Base-by-base conservation (phyloP, 2,329 filamentous ascomycete species). In the Truncatella angustata region DNA sequence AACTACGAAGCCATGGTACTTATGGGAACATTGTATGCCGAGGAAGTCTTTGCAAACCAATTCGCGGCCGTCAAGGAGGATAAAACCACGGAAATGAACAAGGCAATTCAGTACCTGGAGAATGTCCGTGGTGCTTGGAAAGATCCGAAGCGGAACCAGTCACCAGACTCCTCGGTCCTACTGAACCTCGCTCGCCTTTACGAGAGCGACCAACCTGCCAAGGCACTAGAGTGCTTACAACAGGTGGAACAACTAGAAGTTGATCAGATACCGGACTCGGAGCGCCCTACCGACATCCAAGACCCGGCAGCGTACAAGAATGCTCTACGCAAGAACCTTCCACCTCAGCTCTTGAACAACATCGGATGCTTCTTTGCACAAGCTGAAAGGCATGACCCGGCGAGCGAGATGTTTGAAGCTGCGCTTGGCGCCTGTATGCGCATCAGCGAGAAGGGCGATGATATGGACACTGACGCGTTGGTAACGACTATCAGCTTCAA, bases 401-500 rank as follows among this genome's bases (percentile, higher is more conserved):
- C 94, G 20, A 87, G 90, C 58, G 87, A 93, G 47, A 81, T 95
- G 72, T 99, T 97, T 66, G 90, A 99, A 68, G 86, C 89, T n/a
- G 94, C 92, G 0, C 74, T 99, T 50, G 88, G 87, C 56, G 90
- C 93, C 14, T 97, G 92, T 65, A 85, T 95, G 61, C 88, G 88
- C 61, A 86, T 91, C 56, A 84, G 85, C 43, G 86, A 91, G 62
- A 87, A 84, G 61, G 87, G 91, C 37, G 81, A 87, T 49, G 82
- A 84, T 1, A 80, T 87, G 56, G 94, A 97, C 66, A 92, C 87
- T 0, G 94, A 99, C 70, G 91, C 91, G 12, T 78, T 99, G 4
- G 87, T 97, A 23, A 96, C 93, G 0, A 96, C 92, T 3, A 96
- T 99, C 67, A 96, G 91, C 67, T 99, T 94, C 79, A 99, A 97